phyloP scores from a whole-genome alignment of 2,329 filamentous ascomycete species.

The Pseudogymnoascus sp. region DNA sequence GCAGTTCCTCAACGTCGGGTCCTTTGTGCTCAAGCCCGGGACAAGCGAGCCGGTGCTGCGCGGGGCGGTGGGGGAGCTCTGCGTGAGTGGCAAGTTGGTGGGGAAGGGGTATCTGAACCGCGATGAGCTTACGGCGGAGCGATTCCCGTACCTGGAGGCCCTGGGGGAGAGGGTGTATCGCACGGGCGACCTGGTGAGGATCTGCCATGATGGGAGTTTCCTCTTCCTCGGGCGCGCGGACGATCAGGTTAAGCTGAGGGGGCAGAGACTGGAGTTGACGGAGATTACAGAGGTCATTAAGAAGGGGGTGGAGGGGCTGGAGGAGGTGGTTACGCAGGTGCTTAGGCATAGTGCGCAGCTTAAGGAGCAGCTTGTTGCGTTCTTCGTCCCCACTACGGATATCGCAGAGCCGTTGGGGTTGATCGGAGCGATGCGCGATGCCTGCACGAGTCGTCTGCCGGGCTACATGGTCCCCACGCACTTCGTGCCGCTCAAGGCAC shows the following conservation, averaged over 20 bases:
- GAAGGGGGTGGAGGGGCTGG: constrained; percentile 47
- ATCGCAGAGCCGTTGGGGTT: constrained; percentile 24
- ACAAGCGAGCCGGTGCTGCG: constrained; percentile 64
- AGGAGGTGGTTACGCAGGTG: constrained; percentile 68
- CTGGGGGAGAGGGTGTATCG: constrained; percentile 64
- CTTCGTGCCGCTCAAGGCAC: constrained; percentile 58
- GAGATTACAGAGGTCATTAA: constrained; percentile 85
- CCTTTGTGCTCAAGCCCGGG: constrained; percentile 64
- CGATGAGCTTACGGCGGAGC: constrained; percentile 64
- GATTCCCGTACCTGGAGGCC: constrained; percentile 57
- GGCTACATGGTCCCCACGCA: constrained; percentile 89
- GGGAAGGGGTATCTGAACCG: constrained; percentile 84
- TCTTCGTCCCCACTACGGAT: constrained; percentile 42
- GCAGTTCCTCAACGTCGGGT: constrained; percentile 81
- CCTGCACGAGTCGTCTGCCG: constrained; percentile 64
- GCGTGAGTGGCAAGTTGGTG: constrained; percentile 77
- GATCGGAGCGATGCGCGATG: constrained; percentile 41
- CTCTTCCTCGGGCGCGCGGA: constrained; percentile 83
- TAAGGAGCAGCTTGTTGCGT: constrained; percentile 78
- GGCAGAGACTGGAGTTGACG: constrained; percentile 79
- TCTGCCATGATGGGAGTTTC: constrained; percentile 72
- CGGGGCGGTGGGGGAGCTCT: constrained; percentile 79
- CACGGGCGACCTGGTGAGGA: constrained; percentile 79
- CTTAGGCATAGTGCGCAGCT: constrained; percentile 60
- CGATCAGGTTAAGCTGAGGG: constrained; percentile 85